Base-by-base conservation (phyloP, 768 basidiomycete species). In the Phylloporus rhodoxanthus region DNA sequence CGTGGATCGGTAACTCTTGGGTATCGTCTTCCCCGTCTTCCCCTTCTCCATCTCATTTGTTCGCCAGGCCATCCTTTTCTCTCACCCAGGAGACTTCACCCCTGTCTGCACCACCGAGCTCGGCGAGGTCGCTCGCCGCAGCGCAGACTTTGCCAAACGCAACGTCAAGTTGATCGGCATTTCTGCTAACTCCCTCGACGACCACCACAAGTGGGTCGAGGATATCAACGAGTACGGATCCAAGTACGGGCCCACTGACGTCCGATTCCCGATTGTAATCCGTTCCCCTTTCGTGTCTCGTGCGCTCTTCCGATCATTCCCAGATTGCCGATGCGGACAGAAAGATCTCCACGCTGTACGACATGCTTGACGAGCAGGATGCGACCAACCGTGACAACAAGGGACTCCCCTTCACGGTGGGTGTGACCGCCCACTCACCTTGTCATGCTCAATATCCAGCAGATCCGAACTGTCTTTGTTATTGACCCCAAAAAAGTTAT, bases 401-500 rank as follows among this genome's bases (percentile, higher is more conserved):
- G 69, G 91, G 93, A 41, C 77, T 97, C 38, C 96, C 96, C 19
- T 92, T 97, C 76, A 99, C 96, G 42, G 91, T 84, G 56, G 44
- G 48, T 51, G 48, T 15, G 8, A 42, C 23, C 15, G 25, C 21
- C 32, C 36, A 23, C 33, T 9, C 13, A 5, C 25, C 41, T 15
- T 40, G 26, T 4, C 25, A 36, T 5, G 17, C 13, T 33, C 19
- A 34, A 38, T 39, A 47, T 45, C 21, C 39, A 29, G 15, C 49
- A 90, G 86, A 82, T 99, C 70, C 87, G 96, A 52, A 96, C 92
- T 8, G 96, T 99, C 53, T 99, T 95, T 70, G 74, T 99, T 57
- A 91, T 99, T 62, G 96, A 99, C 73, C 94, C 96, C 39, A 91
- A 91, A 73, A 92, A 96, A 74, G 78, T 82, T 61, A 96, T 99